Evolutionary conservation across 2,329 filamentous ascomycete genomes (phyloP), one percentile per base, ranked within the genome.

Genomic region (Teratosphaeria epicoccoides): DNA sequence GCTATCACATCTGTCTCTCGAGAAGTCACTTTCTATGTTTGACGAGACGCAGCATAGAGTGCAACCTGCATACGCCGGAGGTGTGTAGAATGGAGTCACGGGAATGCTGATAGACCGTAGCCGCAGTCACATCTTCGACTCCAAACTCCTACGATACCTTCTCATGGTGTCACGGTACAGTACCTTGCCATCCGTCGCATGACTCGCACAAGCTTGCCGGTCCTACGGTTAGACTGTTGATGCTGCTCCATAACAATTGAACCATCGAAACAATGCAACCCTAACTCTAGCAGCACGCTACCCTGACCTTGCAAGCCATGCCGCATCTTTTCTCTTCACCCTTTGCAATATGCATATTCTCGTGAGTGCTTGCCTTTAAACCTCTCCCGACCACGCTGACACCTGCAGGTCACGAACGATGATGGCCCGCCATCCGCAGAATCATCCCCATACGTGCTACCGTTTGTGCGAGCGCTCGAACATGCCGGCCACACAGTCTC

Each of bases 401-500:
- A 4, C 9, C 4, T 17, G 20, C 23, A 76, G 73, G 66, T 76
- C 7, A 75, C 72, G 12, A 76, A 76, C 63, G 74, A 76, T 55
- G 74, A 76, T 61, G 74, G 74, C 40, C 74, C 74, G 14, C 74
- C 74, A n/a, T 75, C 72, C 6, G 65, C 70, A 52, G 66, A 73
- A 49, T 72, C 72, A 29, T 75, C 72, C 1, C 74, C 74, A 4
- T 77, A 77, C 56, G 67, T 77, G 49, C 70, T 75, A 50, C 71
- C 73, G 29, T 66, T 70, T 61, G 71, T 76, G 17, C 66, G 68
- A 20, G 66, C 69, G 11, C 68, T 77, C 24, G 72, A 75, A 61
- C 70, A 76, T 52, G 82, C 84, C 26, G 89, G 89, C 6, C 91
- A 96, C 70, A 77, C 74, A n/a, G 88, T 97, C 55, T 95, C 88